phyloP scores from a whole-genome alignment of 2,329 filamentous ascomycete species.

The Pseudocercospora eumusae region DNA sequence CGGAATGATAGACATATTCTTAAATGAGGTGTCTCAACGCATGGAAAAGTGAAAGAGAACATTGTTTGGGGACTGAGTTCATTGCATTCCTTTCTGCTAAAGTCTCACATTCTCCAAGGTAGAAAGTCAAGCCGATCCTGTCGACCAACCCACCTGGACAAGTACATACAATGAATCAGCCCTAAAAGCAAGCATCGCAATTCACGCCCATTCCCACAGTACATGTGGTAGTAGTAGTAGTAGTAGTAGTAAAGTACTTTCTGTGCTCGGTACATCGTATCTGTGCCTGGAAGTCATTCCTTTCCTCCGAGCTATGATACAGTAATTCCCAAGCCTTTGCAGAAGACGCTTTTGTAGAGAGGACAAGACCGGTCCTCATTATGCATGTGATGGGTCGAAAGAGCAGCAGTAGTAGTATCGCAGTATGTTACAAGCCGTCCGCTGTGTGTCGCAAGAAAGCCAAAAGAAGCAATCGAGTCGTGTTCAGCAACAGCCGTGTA shows the following conservation, averaged over 20 bases:
- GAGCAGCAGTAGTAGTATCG: not conserved
- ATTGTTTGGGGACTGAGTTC: not conserved
- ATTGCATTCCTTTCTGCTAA: not conserved
- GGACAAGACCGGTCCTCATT: slow-evolving; percentile 4
- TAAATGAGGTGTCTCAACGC: not conserved
- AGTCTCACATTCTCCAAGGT: not conserved
- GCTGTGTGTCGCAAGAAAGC: slow-evolving; percentile 6
- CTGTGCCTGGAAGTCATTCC: not conserved
- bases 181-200: not conserved
- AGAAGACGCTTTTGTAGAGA: slow-evolving; percentile 4
- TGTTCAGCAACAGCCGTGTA: slow-evolving; percentile 7
- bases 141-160: not conserved
- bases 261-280: slow-evolving; percentile 1
- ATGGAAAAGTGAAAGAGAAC: not conserved
- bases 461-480: slow-evolving; percentile 5
- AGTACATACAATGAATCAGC: not conserved
- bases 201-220: slow-evolving; percentile 1
- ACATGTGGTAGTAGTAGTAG: too few species aligned
- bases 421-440: slow-evolving; percentile 2
- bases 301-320: not conserved
- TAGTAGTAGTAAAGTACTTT: slow-evolving; percentile 5
- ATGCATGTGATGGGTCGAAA: slow-evolving; percentile 1
- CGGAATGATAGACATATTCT: not conserved
- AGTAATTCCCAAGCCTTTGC: not conserved
- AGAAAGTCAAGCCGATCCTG: not conserved